phyloP scores from a whole-genome alignment of 805 yeast genomes.

The Citeromyces nyonsensis region DNA sequence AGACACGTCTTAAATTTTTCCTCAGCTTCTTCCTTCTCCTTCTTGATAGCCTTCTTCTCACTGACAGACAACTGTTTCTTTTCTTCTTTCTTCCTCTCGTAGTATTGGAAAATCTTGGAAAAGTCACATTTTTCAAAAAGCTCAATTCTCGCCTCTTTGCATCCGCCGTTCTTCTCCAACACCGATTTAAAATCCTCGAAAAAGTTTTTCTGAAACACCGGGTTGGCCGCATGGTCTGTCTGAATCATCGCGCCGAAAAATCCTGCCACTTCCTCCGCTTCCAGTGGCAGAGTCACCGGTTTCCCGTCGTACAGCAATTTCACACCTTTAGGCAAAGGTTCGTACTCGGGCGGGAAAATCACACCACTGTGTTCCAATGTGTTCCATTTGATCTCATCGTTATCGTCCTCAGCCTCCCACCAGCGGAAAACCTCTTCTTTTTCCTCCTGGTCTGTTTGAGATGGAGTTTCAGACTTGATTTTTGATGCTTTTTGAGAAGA shows the following conservation, averaged over 20 bases:
- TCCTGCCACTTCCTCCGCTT: slow-evolving; percentile 95
- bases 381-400: slow-evolving; percentile 76
- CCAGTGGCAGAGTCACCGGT: slow-evolving; percentile 59
- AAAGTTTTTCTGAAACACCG: slow-evolving; percentile 76
- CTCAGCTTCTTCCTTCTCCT: slow-evolving; percentile 60
- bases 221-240: slow-evolving; percentile 79
- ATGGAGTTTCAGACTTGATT: slow-evolving; percentile 7
- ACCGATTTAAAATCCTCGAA: slow-evolving; percentile 65
- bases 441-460: slow-evolving; percentile 12
- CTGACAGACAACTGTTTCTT: slow-evolving; percentile 53
- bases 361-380: slow-evolving; percentile 83
- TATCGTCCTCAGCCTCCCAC: slow-evolving; percentile 72
- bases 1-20: slow-evolving; percentile 71
- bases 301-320: slow-evolving; percentile 63
- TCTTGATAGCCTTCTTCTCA: slow-evolving; percentile 63
- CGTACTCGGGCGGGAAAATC: slow-evolving; percentile 84
- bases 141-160: slow-evolving; percentile 28
- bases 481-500: slow-evolving; percentile 6
- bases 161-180: slow-evolving; percentile 55
- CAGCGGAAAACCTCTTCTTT: slow-evolving; percentile 53
- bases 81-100: slow-evolving; percentile 52
- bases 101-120: slow-evolving; percentile 53
- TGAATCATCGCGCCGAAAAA: slow-evolving; percentile 82
- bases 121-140: slow-evolving; percentile 68
- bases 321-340: slow-evolving; percentile 66